phyloP scores from a whole-genome alignment of 176 grass and related monocot genomes.

The Oryza officinalis region DNA sequence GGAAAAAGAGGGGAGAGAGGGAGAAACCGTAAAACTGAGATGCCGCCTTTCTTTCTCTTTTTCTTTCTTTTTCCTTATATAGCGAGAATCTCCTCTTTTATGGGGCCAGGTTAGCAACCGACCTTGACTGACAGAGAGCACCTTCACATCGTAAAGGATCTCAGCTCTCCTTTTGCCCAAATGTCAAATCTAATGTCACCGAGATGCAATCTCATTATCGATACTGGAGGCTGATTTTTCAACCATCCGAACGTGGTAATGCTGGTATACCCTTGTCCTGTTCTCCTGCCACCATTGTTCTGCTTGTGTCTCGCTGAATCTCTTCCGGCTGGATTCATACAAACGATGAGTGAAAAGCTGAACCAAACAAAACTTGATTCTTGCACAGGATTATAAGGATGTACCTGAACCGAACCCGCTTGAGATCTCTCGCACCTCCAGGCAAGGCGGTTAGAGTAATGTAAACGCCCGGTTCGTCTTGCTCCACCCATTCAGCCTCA shows the following conservation, averaged over 20 bases:
- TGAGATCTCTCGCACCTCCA: slow-evolving; percentile 84
- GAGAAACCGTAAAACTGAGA: slow-evolving; percentile 47
- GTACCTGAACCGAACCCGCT: slow-evolving; percentile 96
- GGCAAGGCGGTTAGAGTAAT: slow-evolving; percentile 87
- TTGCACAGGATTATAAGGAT: neutral
- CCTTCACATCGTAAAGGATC: slow-evolving; percentile 21
- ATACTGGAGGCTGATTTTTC: slow-evolving; percentile 63
- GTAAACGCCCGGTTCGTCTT: slow-evolving; percentile 91
- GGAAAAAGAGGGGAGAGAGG: neutral
- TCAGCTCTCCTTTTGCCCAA: slow-evolving; percentile 43
- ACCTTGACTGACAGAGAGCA: slow-evolving; percentile 34
- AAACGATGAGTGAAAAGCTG: neutral
- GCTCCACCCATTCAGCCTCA: slow-evolving; percentile 93
- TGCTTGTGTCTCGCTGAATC: slow-evolving; percentile 92
- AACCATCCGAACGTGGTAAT: slow-evolving; percentile 86
- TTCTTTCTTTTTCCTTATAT: neutral
- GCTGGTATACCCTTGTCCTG: slow-evolving; percentile 83
- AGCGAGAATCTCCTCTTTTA: slow-evolving; percentile 38
- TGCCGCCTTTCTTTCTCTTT: neutral
- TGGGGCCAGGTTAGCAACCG: slow-evolving; percentile 57
- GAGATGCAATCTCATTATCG: slow-evolving; percentile 53
- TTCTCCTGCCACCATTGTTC: slow-evolving; percentile 98
- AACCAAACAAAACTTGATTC: slow-evolving; percentile 23
- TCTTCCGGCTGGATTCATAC: slow-evolving; percentile 76
- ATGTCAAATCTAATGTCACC: slow-evolving; percentile 52